A percentile compares a stretch with the other conserved stretches of the same genome.
phyloP scores from a whole-genome alignment of 768 basidiomycete species.

The Arthromyces matolae region DNA sequence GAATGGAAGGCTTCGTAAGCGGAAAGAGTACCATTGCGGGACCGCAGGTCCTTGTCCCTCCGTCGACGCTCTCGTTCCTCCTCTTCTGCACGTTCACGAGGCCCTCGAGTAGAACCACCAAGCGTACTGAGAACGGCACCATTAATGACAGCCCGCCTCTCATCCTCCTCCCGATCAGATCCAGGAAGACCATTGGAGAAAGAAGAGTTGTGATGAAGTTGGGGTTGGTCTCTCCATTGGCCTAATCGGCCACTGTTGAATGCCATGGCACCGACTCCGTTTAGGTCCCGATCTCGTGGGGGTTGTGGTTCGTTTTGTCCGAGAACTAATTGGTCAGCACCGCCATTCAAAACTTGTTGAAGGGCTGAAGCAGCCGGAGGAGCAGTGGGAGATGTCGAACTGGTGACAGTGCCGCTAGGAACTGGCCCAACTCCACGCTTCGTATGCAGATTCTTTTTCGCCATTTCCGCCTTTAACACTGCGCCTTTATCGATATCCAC shows the following conservation, averaged over 20 bases:
- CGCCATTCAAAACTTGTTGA: constrained; percentile 19
- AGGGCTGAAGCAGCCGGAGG: constrained; percentile 14
- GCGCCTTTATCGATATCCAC: constrained; percentile 93
- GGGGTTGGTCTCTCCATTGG: constrained; percentile 34
- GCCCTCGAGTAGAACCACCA: constrained; percentile 39
- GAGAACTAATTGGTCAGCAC: constrained; percentile 20
- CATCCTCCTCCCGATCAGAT: constrained; percentile 39
- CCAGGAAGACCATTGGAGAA: constrained; percentile 13
- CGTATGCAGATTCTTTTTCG: constrained; percentile 98
- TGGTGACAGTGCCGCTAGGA: constrained; percentile 24
- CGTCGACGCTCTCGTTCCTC: constrained; percentile 51
- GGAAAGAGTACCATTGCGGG: constrained; percentile 37
- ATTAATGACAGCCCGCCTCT: constrained; percentile 38
- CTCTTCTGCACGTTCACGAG: constrained; percentile 61
- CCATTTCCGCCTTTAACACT: constrained; percentile 97
- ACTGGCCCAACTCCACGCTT: constrained; percentile 84
- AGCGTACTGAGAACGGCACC: constrained; percentile 33
- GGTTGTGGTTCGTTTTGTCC: constrained; percentile 27
- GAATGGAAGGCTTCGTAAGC: constrained; percentile 82
- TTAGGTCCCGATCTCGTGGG: constrained; percentile 46
- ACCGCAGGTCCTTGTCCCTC: constrained; percentile 48
- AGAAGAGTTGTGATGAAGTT: constrained; percentile 5
- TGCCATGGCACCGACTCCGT: constrained; percentile 45
- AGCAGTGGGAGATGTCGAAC: constrained; percentile 17
- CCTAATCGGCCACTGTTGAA: constrained; percentile 33